Percentiles rank a stretch among this genome's conserved stretches.
phyloP scores from a whole-genome alignment of 768 basidiomycete species.

The Dictyophora rubrovolvata region DNA sequence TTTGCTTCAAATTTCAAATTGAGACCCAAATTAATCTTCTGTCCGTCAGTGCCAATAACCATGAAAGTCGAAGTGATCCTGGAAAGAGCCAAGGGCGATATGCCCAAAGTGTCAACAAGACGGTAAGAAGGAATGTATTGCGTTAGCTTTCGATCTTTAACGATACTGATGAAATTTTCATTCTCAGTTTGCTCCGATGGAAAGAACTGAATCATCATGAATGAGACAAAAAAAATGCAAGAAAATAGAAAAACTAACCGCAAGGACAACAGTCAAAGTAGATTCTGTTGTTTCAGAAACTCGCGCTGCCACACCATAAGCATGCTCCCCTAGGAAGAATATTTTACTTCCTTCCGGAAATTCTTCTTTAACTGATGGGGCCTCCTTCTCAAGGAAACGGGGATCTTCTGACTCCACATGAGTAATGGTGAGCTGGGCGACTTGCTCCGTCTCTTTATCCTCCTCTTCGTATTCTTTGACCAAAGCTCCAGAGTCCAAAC shows the following conservation, averaged over 20 bases:
- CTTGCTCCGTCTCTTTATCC: constrained; percentile 77
- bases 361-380: constrained; percentile 77
- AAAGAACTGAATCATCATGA: constrained; percentile 53
- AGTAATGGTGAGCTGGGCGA: constrained; percentile 76
- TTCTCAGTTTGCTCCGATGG: constrained; percentile 75
- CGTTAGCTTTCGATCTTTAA: constrained; percentile 36
- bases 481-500: constrained; percentile 80
- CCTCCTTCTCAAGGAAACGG: constrained; percentile 68
- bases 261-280: constrained; percentile 72
- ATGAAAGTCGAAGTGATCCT: constrained; percentile 91
- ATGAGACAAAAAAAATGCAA: not conserved
- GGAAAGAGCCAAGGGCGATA: constrained; percentile 73
- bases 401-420: constrained; percentile 85
- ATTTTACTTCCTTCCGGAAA: constrained; percentile 86
- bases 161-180: constrained; percentile 63
- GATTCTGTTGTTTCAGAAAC: constrained; percentile 64
- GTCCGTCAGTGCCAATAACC: constrained; percentile 64
- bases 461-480: constrained; percentile 87
- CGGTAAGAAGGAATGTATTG: constrained; percentile 73
- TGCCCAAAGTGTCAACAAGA: constrained; percentile 59
- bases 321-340: constrained; percentile 92
- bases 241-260: constrained; percentile 38
- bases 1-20: constrained; percentile 96
- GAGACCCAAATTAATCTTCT: constrained; percentile 84
- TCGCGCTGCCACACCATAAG: constrained; percentile 92